Conservation (phyloP, 1,284 basidiomycete species). For the Cutaneotrichosporon sp. region DNA sequence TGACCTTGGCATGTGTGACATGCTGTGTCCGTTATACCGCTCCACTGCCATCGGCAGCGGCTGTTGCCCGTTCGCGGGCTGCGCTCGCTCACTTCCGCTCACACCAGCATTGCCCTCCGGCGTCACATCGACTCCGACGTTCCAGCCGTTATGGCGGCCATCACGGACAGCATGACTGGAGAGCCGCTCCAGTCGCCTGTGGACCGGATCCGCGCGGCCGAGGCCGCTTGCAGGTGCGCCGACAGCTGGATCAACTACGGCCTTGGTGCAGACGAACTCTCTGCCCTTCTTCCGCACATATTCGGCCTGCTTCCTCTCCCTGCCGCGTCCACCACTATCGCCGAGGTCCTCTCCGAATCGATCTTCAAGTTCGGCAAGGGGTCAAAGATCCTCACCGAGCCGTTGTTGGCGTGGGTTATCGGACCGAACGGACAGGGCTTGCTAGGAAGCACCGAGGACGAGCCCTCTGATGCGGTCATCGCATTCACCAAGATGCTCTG, state of each 20-base stretch:
- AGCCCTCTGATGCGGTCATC: slow-evolving; percentile 44
- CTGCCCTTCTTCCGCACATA: slow-evolving; percentile 50
- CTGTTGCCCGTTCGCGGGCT: neutral
- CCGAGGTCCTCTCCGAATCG: slow-evolving; percentile 73
- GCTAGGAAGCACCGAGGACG: slow-evolving; percentile 31
- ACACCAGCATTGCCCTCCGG: slow-evolving; percentile 36
- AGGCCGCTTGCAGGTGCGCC: slow-evolving; percentile 71
- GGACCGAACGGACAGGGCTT: slow-evolving; percentile 52
- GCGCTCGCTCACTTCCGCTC: slow-evolving; percentile 1
- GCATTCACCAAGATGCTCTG: slow-evolving; percentile 75
- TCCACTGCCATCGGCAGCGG: neutral
- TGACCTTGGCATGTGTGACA: neutral
- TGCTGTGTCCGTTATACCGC: neutral
- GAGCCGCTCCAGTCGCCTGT: slow-evolving; percentile 24
- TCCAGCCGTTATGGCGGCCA: slow-evolving; percentile 67
- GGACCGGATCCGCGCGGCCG: slow-evolving; percentile 58
- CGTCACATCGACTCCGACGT: slow-evolving; percentile 57
- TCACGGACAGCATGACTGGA: slow-evolving; percentile 59
- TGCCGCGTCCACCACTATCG: slow-evolving; percentile 67
- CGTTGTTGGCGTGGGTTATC: slow-evolving; percentile 71
- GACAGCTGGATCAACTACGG: slow-evolving; percentile 73
- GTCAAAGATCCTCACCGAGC: slow-evolving; percentile 71
- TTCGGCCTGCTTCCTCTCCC: slow-evolving; percentile 61
- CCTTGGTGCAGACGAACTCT: slow-evolving; percentile 64
- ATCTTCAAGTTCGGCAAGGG: slow-evolving; percentile 70